These are phyloP conservation scores for Phlyctochytrium arcticum DNA, from an alignment of 192 early-diverging fungal species.

Conservation along the genomic window DNA sequence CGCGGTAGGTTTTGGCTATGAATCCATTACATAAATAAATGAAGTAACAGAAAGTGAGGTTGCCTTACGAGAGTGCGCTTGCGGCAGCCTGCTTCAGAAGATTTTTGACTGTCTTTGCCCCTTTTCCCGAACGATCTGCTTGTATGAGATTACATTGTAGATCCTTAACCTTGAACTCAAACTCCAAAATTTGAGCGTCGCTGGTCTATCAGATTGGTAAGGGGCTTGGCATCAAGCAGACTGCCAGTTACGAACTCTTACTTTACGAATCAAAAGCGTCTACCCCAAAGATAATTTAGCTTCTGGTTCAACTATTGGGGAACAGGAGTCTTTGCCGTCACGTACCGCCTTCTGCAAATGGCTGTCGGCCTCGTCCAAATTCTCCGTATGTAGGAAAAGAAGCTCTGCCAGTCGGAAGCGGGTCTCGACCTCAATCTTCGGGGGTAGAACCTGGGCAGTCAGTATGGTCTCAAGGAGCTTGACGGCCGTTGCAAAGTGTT, in stretches of 20 bases:
- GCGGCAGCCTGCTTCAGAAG: constrained; percentile 6
- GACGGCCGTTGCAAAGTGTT: constrained; percentile 7
- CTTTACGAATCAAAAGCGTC: no score
- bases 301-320: no score
- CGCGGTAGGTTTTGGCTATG: constrained; percentile 9
- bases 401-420: constrained; percentile 15
- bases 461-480: constrained; percentile 24
- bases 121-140: not conserved
- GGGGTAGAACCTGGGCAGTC: constrained; percentile 1
- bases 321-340: no score
- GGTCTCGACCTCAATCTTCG: constrained; percentile 14
- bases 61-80: not conserved
- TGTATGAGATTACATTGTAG: constrained; percentile 10
- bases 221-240: no score
- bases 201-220: not conserved
- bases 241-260: no score
- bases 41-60: no score
- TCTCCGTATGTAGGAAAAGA: constrained; percentile 8
- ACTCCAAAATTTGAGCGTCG: constrained; percentile 11
- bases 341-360: constrained; percentile 28
- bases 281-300: no score
- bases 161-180: constrained; percentile 17
- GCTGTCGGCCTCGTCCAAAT: constrained; percentile 12
- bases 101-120: not conserved
- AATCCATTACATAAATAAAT: no score